Percentiles rank a stretch among this genome's conserved stretches.
These are phyloP conservation scores for Boletus speciosus DNA, from an alignment of 768 basidiomycete genomes.

Conservation along the genomic window DNA sequence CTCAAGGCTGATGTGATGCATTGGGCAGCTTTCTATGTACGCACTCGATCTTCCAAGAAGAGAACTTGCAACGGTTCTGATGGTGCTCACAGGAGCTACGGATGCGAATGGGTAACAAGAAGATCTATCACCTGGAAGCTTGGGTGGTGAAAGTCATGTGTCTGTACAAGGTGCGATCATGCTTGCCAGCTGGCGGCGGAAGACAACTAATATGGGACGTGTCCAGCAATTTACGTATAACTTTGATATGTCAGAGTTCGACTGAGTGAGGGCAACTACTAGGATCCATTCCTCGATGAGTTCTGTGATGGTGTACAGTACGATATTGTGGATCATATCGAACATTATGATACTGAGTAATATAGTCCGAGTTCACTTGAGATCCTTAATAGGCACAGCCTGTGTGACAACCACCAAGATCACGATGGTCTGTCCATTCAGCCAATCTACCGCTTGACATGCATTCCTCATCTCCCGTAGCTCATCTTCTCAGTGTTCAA, in stretches of 20 bases:
- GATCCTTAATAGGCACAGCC: too few species aligned
- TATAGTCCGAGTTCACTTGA: background rate
- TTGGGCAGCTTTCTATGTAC: constrained; percentile 95
- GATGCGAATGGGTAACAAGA: constrained; percentile 90
- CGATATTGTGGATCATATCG: background rate
- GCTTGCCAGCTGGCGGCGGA: background rate
- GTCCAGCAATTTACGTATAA: constrained; percentile 31
- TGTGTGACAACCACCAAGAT: background rate
- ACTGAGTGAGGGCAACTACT: constrained; percentile 13
- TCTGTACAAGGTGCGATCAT: constrained; percentile 63
- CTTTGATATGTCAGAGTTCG: constrained; percentile 35
- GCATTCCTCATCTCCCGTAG: constrained; percentile 31
- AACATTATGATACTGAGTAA: background rate
- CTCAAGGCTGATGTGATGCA: constrained; percentile 94
- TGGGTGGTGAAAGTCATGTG: constrained; percentile 98
- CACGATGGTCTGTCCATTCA: constrained; percentile 25
- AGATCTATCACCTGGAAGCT: constrained; percentile 96
- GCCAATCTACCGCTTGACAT: background rate
- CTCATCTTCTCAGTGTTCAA: constrained; percentile 99
- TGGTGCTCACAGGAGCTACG: constrained; percentile 68
- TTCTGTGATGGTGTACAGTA: background rate
- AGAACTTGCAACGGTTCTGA: background rate
- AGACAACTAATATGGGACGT: background rate
- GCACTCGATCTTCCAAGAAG: constrained; percentile 24
- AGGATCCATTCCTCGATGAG: background rate